These are phyloP conservation scores for Aspergillus tubingensis DNA, from an alignment of 2,329 filamentous ascomycete species.

Conservation along the genomic window DNA sequence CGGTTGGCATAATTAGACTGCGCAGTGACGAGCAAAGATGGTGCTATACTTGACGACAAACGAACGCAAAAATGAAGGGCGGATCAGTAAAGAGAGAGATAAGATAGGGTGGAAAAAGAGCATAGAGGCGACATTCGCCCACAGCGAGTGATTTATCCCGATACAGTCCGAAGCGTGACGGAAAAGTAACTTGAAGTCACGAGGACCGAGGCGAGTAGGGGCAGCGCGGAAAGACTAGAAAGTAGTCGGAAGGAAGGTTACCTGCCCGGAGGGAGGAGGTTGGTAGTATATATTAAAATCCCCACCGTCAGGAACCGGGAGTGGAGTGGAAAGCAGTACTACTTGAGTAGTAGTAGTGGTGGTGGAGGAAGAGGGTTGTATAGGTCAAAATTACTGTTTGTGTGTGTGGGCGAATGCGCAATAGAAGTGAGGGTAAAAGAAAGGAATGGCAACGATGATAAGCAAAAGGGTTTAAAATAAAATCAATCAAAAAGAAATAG, in stretches of 20 bases:
- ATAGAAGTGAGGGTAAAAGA: slow-evolving; percentile 29
- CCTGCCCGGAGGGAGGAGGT: slow-evolving; percentile 13
- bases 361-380: slow-evolving; percentile 3
- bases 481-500: background rate
- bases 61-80: slow-evolving; percentile 47
- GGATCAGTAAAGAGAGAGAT: slow-evolving; percentile 46
- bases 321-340: background rate
- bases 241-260: background rate
- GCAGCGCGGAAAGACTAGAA: background rate
- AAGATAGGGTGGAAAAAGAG: slow-evolving; percentile 47
- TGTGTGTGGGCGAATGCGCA: slow-evolving; percentile 38
- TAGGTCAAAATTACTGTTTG: slow-evolving; percentile 28
- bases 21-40: slow-evolving; percentile 54
- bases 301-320: slow-evolving; percentile 9
- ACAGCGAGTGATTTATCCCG: slow-evolving; percentile 27
- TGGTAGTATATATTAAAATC: slow-evolving; percentile 7
- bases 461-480: too few species aligned
- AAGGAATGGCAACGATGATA: slow-evolving; percentile 28
- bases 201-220: slow-evolving; percentile 4
- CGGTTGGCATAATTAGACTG: slow-evolving; percentile 76
- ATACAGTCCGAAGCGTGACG: slow-evolving; percentile 12
- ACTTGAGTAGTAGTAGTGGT: background rate
- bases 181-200: slow-evolving; percentile 11
- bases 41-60: slow-evolving; percentile 21
- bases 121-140: slow-evolving; percentile 45